These are phyloP conservation scores for Actinomucor elegans DNA, from an alignment of 371 early-diverging fungal species.

Conservation along the genomic window DNA sequence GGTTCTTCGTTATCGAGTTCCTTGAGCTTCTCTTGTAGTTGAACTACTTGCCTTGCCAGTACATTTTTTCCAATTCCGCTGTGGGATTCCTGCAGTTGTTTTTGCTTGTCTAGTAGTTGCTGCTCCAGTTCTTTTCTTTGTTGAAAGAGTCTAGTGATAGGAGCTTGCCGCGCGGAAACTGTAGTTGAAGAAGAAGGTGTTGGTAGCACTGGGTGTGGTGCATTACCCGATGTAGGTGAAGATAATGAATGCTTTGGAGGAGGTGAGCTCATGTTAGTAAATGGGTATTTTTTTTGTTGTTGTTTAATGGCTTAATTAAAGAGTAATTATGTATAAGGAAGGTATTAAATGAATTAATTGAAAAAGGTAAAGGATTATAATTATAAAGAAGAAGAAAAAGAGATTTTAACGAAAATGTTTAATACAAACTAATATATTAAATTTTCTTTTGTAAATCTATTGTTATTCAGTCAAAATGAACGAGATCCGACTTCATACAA, in stretches of 20 bases:
- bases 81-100: conserved; percentile 37
- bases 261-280: conserved; percentile 32
- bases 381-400: too few species aligned
- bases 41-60: conserved; percentile 43
- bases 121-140: conserved; percentile 37
- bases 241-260: conserved; percentile 47
- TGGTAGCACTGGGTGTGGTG: conserved; percentile 33
- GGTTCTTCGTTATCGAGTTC: conserved; percentile 30
- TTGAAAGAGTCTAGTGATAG: conserved; percentile 15
- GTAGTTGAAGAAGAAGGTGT: conserved; percentile 47
- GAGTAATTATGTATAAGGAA: too few species aligned
- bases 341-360: too few species aligned
- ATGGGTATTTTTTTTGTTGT: too few species aligned
- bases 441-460: too few species aligned
- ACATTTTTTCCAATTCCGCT: conserved; percentile 50
- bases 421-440: too few species aligned
- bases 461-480: too few species aligned
- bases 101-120: conserved; percentile 47
- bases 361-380: too few species aligned
- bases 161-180: conserved; percentile 14
- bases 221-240: conserved; percentile 27
- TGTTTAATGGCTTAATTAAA: too few species aligned
- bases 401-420: too few species aligned
- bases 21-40: conserved; percentile 36
- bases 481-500: too few species aligned